Evolutionary conservation across 2,329 filamentous ascomycete genomes (phyloP).

Genomic region (Colletotrichum karsti): DNA sequence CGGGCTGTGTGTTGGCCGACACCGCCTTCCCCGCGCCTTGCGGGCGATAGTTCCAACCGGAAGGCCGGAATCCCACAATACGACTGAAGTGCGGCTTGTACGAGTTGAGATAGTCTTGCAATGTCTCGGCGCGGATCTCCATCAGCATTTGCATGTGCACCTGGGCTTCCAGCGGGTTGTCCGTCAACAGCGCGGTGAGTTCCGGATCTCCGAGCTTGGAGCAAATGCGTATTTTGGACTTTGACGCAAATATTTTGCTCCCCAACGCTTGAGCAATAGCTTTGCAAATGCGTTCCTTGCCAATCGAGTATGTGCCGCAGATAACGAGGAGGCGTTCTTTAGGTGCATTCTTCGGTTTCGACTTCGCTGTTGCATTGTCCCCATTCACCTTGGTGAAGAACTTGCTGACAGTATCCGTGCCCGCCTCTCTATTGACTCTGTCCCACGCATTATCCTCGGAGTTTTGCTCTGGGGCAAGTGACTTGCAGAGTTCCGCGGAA

Average conservation of each 20-base stretch:
- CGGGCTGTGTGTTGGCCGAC: conserved; percentile 58
- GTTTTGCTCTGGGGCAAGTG: conserved; percentile 71
- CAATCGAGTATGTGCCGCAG: conserved; percentile 97
- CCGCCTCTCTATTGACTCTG: conserved; percentile 48
- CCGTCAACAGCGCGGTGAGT: conserved; percentile 79
- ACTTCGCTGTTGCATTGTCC: conserved; percentile 39
- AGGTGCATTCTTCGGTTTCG: conserved; percentile 33
- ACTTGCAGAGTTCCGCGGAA: conserved; percentile 88
- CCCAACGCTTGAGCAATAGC: conserved; percentile 87
- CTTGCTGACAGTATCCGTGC: conserved; percentile 57
- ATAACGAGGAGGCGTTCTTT: conserved; percentile 81
- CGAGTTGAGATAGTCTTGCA: conserved; percentile 85
- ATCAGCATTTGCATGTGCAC: conserved; percentile 98
- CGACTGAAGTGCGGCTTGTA: conserved; percentile 85
- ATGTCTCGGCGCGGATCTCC: conserved; percentile 90
- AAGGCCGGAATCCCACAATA: conserved; percentile 90
- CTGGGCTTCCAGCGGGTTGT: conserved; percentile 83
- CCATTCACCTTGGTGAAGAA: conserved; percentile 55
- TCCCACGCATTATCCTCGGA: conserved; percentile 58
- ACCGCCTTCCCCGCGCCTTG: conserved; percentile 62
- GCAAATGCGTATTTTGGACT: conserved; percentile 85
- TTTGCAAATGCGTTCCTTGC: conserved; percentile 94
- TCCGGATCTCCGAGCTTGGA: conserved; percentile 86
- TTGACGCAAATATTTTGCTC: conserved; percentile 88
- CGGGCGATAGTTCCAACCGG: conserved; percentile 92